Base-by-base conservation (phyloP, 228 moss, liverwort and hornwort genomes). In the Sphagnum fallax region DNA sequence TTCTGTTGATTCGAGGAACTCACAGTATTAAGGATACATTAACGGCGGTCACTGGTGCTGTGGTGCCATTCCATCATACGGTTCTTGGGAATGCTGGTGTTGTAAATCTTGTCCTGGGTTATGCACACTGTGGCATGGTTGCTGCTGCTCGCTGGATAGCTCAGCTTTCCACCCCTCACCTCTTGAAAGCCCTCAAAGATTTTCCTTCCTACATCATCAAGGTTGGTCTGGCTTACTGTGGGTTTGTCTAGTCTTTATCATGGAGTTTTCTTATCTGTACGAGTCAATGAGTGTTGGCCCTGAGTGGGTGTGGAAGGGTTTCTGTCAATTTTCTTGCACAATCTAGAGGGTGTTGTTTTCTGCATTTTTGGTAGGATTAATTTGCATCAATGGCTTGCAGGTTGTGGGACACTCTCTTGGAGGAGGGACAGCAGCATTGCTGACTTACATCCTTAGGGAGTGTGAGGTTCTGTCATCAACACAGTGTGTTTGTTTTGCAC, bases 111-210 rank as follows among this genome's bases (percentile, higher is more conserved):
- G 83, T 87, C 14, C 68, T 87, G 50, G 87, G 87, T 11, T 87
- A 87, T 65, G 87, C 87, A 32, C 87, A 87, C 67, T 87, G 87
- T 69, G 87, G 87, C 53, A 87, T 87, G 87, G 87, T 87, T 47
- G 87, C 87, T 48, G 87, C 87, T n/a, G 87, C 87, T 10, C 73
- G 87, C 50, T 87, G 87, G 87, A 87, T 87, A 75, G 78, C 83
- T 16, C 83, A 87, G 76, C 66, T 78, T 51, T 80, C 87, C 12
- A 72, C 81, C 9, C 78, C 83, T 5, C 71, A 74, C 50, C 81
- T 87, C 55, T 64, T 83, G 79, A 78, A 87, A 63, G 81, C 87
- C 8, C 65, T 62, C 47, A 77, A 63, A 62, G 83, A 87, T 51
- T 73, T 81, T 64, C 83, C 87, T 67, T 61, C 67, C 53, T 87